phyloP scores from a whole-genome alignment of 2,329 filamentous ascomycete species.

The Colletotrichum aenigma region DNA sequence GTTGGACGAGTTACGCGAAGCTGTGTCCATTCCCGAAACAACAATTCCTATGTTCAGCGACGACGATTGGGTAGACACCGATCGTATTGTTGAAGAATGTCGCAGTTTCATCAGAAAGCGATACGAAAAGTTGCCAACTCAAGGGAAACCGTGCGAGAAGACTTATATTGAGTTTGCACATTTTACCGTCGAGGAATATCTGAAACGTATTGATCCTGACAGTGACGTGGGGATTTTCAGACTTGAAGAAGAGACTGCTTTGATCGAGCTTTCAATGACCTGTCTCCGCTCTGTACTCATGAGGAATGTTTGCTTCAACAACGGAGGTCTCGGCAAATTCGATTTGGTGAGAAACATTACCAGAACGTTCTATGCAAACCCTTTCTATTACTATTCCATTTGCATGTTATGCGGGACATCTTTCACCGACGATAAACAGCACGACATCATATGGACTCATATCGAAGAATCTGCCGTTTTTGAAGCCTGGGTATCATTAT shows the following conservation, averaged over 20 bases:
- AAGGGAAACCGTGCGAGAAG: too few relatives aligned
- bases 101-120: background rate
- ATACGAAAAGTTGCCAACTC: too few relatives aligned
- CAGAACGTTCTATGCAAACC: accelerated
- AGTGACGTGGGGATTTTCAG: background rate
- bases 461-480: background rate
- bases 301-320: background rate
- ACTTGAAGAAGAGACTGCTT: accelerated
- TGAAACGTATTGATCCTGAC: accelerated
- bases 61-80: background rate
- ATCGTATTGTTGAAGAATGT: background rate
- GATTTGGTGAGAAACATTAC: background rate
- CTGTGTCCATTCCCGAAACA: background rate
- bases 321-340: too few relatives aligned
- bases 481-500: accelerated
- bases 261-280: background rate
- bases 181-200: background rate
- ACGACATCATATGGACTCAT: background rate
- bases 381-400: background rate
- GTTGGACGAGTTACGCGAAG: background rate
- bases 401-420: background rate
- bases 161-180: background rate
- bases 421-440: accelerated
- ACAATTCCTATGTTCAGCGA: too few relatives aligned
- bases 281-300: background rate